These are phyloP conservation scores for Amauroascus verrucosus DNA, from an alignment of 2,329 filamentous ascomycete species.

Conservation along the genomic window DNA sequence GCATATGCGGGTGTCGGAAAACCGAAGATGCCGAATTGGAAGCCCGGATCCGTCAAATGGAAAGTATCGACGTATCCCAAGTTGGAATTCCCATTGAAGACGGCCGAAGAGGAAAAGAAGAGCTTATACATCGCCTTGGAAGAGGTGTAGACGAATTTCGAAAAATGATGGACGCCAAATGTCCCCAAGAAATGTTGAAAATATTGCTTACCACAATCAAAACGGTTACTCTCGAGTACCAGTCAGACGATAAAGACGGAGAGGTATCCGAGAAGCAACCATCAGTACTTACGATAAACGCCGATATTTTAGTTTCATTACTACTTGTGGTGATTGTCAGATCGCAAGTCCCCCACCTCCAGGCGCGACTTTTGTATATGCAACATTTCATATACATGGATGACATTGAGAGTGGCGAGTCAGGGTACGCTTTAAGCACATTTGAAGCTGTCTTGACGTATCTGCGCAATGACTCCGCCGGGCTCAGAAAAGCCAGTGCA, in stretches of 20 bases:
- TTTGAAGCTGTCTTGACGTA: conserved; percentile 91
- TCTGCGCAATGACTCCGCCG: conserved; percentile 68
- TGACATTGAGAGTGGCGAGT: conserved; percentile 90
- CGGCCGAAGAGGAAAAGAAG: conserved; percentile 65
- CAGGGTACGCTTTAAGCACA: conserved; percentile 91
- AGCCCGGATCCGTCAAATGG: conserved; percentile 83
- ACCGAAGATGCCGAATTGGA: conserved; percentile 81
- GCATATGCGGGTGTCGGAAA: conserved; percentile 65
- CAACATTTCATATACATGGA: conserved; percentile 96
- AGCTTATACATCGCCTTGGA: conserved; percentile 64
- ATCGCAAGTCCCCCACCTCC: conserved; percentile 74
- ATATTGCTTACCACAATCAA: conserved; percentile 72
- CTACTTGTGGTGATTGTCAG: conserved; percentile 87
- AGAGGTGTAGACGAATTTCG: conserved; percentile 81
- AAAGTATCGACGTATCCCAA: conserved; percentile 86
- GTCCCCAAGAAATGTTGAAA: conserved; percentile 82
- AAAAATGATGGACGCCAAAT: conserved; percentile 65
- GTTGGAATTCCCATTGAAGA: conserved; percentile 79
- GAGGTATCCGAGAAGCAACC: conserved; percentile 42
- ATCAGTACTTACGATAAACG: conserved; percentile 58
- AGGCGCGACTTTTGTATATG: conserved; percentile 86
- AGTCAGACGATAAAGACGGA: conserved; percentile 24
- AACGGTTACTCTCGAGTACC: conserved; percentile 59
- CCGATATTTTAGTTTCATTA: conserved; percentile 85
- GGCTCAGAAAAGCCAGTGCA: conserved; percentile 71